A percentile compares a stretch with the other conserved stretches of the same genome.
phyloP scores from a whole-genome alignment of 2,329 filamentous ascomycete species.

The Fusarium sp. region DNA sequence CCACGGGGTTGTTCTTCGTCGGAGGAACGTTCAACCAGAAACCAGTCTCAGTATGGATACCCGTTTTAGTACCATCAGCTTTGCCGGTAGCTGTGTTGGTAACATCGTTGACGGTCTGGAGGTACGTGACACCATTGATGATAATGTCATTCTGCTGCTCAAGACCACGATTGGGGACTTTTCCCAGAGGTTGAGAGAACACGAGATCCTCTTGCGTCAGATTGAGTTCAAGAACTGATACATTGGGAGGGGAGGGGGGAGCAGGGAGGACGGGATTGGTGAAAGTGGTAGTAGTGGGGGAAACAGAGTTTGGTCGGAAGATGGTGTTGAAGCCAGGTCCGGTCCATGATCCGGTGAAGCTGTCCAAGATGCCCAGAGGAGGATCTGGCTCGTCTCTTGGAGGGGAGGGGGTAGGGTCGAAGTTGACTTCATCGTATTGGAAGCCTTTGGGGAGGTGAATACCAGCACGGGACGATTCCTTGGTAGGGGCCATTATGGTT shows the following conservation, averaged over 20 bases:
- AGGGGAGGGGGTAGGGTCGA: neutral
- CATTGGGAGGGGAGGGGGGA: constrained; percentile 7
- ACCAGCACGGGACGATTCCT: neutral
- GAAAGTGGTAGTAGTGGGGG: constrained; percentile 1
- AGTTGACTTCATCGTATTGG: constrained; percentile 12
- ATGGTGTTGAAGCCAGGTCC: constrained; percentile 18
- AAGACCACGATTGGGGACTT: constrained; percentile 7
- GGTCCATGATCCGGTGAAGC: neutral
- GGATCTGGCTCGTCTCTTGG: neutral
- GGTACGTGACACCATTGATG: constrained; percentile 7
- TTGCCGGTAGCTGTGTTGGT: constrained; percentile 3
- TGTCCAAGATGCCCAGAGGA: constrained; percentile 4
- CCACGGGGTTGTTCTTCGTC: neutral
- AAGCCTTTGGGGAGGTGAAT: constrained; percentile 3
- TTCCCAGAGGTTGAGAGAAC: neutral
- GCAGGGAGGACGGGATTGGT: constrained; percentile 5
- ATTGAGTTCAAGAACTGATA: constrained; percentile 8
- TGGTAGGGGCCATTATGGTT: neutral
- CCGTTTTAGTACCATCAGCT: neutral
- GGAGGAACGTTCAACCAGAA: constrained; percentile 12
- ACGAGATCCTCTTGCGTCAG: neutral
- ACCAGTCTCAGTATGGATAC: constrained; percentile 9
- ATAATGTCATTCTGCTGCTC: constrained; percentile 11
- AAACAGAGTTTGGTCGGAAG: constrained; percentile 2
- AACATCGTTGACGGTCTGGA: constrained; percentile 18